Evolutionary conservation across 768 basidiomycete species (phyloP), one percentile per base, ranked within the genome.

Genomic region (Amanita fuliginea): DNA sequence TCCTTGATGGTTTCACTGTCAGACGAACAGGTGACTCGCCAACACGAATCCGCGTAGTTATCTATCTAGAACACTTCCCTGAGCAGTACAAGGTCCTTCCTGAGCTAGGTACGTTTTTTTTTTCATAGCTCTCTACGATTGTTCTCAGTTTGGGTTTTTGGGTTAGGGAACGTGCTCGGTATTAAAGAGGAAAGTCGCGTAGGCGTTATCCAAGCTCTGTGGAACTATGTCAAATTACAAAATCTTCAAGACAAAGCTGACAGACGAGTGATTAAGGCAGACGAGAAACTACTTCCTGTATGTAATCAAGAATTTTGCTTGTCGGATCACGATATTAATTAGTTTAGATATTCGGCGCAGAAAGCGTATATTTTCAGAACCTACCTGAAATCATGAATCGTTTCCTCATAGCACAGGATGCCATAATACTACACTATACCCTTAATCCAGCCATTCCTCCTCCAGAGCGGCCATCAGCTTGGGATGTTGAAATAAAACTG

Each of bases 151-250:
- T 13, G 14, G 30, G 16, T 28, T 30, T 18, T 26, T 13, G 14
- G 30, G 16, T 28, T 30, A 22, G 84, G 72, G 1, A 72, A 70
- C 40, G 62, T 92, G 10, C 71, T 97, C 34, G 83, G 81, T 16
- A 74, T 93, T 61, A 84, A 86, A 56, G 87, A 96, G 60, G 91
- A 89, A 24, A 90, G 86, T 32, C 77, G 89, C 24, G 69, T 83
- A 19, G 88, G 85, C 5, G 77, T 89, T 14, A 75, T 95, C 14
- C 83, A 89, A 49, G 77, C 86, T 0, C 62, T 96, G 9, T 98
- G 94, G 94, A 88, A 86, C 58, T 92, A 94, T 57, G 86, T 96
- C 67, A 95, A 93, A 61, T 68, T 83, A 11, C 73, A 91, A 55
- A 77, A 80, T 21, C 66, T 94, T 14, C 88, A 91, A 63, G 89